A percentile compares a stretch with the other conserved stretches of the same genome.
These are phyloP conservation scores for Cubamyces lactineus DNA, from an alignment of 768 basidiomycete species.

Conservation along the genomic window DNA sequence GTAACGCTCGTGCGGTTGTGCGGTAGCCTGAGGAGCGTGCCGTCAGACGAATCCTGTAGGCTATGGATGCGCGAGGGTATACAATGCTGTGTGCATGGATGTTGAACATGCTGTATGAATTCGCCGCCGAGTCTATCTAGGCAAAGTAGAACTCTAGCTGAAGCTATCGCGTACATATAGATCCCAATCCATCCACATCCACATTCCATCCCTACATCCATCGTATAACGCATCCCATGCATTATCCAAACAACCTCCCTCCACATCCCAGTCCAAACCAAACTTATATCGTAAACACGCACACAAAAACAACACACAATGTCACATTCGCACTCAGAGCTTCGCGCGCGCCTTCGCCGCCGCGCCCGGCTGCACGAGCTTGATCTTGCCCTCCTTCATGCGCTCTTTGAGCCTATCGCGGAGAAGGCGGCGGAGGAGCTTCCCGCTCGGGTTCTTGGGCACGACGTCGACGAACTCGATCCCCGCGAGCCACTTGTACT, in stretches of 20 bases:
- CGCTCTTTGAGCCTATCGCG: conserved; percentile 30
- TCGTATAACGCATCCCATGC: neutral
- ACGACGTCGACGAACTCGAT: conserved; percentile 42
- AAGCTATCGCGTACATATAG: too few species aligned
- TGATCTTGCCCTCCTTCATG: conserved; percentile 20
- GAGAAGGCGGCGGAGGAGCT: conserved; percentile 35
- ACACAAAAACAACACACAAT: too few species aligned
- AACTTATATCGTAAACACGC: too few species aligned
- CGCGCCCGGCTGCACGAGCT: conserved; percentile 3
- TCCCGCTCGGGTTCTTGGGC: conserved; percentile 38
- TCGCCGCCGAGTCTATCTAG: too few species aligned
- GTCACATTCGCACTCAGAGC: conserved; percentile 7
- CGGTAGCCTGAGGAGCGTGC: too few species aligned
- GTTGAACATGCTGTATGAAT: too few species aligned
- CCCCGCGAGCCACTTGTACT: conserved; percentile 44
- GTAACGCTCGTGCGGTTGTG: neutral
- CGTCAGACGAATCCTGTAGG: too few species aligned
- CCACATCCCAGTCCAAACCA: too few species aligned
- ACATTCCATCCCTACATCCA: neutral
- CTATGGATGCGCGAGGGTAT: too few species aligned
- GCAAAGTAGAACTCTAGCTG: too few species aligned
- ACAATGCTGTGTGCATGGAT: too few species aligned
- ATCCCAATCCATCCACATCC: too few species aligned
- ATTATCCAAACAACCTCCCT: neutral
- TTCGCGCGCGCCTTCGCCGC: conserved; percentile 19